Conservation (phyloP, 2,329 filamentous ascomycete species). For the Fusarium citri region DNA sequence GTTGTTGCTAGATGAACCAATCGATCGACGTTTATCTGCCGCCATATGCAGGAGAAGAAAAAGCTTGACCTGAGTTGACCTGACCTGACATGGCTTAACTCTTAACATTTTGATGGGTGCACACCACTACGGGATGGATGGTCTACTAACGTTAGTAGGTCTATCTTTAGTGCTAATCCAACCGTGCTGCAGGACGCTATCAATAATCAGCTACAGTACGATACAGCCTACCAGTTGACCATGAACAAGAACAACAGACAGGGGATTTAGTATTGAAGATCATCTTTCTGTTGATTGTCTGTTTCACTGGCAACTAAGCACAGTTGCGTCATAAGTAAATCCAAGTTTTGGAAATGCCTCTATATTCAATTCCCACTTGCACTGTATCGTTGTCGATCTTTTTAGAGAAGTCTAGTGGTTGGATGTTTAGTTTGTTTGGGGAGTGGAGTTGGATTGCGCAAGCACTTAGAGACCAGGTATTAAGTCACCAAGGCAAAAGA, state of each 20-base stretch:
- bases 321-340: constrained; percentile 27
- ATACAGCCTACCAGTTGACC: not conserved
- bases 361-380: constrained; percentile 2
- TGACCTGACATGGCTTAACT: constrained; percentile 1
- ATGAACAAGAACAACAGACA: not conserved
- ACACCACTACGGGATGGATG: constrained; percentile 9
- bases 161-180: constrained; percentile 7
- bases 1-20: constrained; percentile 23
- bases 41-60: constrained; percentile 24
- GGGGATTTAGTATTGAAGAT: constrained; percentile 1
- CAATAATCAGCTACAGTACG: not conserved
- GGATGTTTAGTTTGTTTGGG: constrained; percentile 22
- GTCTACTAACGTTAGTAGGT: too few relatives aligned
- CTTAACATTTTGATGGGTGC: constrained; percentile 19
- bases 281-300: not conserved
- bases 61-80: constrained; percentile 12
- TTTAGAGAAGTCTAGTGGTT: constrained; percentile 1
- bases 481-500: constrained; percentile 21
- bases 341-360: constrained; percentile 16
- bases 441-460: constrained; percentile 38
- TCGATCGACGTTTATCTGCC: constrained; percentile 12
- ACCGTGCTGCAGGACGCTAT: not conserved
- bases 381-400: constrained; percentile 18
- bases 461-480: constrained; percentile 11
- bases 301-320: constrained; percentile 11